Conservation (phyloP, 257 asterid species). For the Solanum chiquidenum region DNA sequence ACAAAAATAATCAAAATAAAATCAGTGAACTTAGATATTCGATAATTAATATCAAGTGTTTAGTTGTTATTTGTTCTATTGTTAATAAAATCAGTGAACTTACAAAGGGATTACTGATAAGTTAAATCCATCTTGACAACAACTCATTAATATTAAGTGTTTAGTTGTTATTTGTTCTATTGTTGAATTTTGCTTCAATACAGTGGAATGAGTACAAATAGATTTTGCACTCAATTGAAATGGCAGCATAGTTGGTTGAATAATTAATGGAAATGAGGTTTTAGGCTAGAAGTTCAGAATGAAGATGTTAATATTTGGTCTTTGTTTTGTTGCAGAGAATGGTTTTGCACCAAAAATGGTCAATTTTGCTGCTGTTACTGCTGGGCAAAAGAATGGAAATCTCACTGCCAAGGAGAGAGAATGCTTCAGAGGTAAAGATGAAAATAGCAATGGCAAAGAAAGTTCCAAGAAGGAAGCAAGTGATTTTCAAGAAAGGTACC, state of each 20-base stretch:
- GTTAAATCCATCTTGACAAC: too few relatives aligned
- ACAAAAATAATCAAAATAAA: too few relatives aligned
- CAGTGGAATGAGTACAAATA: not conserved
- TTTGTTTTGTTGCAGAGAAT: slow-evolving; percentile 12
- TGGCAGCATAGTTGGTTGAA: not conserved
- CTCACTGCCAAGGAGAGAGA: slow-evolving; percentile 21
- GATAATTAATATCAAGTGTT: too few relatives aligned
- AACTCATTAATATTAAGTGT: too few relatives aligned
- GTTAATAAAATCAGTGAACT: too few relatives aligned
- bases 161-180: too few relatives aligned
- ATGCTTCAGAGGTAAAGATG: slow-evolving; percentile 4
- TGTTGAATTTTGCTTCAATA: not conserved
- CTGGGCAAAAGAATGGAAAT: not conserved
- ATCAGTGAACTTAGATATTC: too few relatives aligned
- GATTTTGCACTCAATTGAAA: not conserved
- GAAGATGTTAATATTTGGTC: not conserved
- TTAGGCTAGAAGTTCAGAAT: not conserved
- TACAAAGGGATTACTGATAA: too few relatives aligned
- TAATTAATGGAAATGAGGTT: not conserved
- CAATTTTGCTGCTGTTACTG: slow-evolving; percentile 2
- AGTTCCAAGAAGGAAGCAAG: slow-evolving; percentile 21
- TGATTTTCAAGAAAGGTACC: slow-evolving; percentile 41
- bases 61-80: too few relatives aligned
- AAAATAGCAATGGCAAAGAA: slow-evolving; percentile 16
- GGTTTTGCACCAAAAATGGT: slow-evolving; percentile 7